Conservation (phyloP, 139 green algal species). For the Zygnema cylindricum region DNA sequence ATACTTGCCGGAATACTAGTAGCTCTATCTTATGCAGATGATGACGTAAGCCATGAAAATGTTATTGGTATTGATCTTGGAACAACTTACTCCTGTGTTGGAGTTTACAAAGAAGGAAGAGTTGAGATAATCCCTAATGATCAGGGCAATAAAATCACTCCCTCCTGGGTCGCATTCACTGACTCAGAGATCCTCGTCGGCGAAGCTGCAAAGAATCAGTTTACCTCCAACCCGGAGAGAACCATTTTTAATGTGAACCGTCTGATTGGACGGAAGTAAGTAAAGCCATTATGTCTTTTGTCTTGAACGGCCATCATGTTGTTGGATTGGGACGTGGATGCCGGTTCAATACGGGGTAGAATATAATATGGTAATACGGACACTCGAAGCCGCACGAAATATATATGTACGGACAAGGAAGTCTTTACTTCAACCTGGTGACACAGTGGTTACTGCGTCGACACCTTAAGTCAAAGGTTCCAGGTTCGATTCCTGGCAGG, state of each 20-base stretch:
- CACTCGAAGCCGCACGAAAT: too few relatives aligned
- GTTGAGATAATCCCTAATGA: slow-evolving; percentile 79
- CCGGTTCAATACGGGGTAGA: too few relatives aligned
- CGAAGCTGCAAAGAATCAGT: slow-evolving; percentile 92
- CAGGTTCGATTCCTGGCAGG: too few relatives aligned
- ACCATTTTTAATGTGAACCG: slow-evolving; percentile 84
- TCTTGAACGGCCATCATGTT: not conserved
- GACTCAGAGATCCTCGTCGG: slow-evolving; percentile 94
- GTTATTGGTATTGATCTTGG: slow-evolving; percentile 18
- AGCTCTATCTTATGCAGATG: not conserved
- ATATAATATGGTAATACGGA: slow-evolving; percentile 95
- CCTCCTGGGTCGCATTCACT: slow-evolving; percentile 96
- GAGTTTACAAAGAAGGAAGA: not conserved
- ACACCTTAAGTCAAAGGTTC: too few relatives aligned
- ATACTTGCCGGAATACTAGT: too few relatives aligned
- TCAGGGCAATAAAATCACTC: slow-evolving; percentile 87
- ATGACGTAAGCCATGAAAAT: too few relatives aligned
- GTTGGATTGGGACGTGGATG: slow-evolving; percentile 62
- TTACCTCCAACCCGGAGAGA: slow-evolving; percentile 63
- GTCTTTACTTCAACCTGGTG: too few relatives aligned
- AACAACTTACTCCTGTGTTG: slow-evolving; percentile 19
- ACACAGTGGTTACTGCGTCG: too few relatives aligned
- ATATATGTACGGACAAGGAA: too few relatives aligned
- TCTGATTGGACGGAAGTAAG: slow-evolving; percentile 91
- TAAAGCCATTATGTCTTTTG: slow-evolving; percentile 72